Percentiles rank a stretch among this genome's conserved stretches.
Evolutionary conservation across 352 stramenopile genomes (phyloP).

Genomic region (Globisporangium cylindrosporum): DNA sequence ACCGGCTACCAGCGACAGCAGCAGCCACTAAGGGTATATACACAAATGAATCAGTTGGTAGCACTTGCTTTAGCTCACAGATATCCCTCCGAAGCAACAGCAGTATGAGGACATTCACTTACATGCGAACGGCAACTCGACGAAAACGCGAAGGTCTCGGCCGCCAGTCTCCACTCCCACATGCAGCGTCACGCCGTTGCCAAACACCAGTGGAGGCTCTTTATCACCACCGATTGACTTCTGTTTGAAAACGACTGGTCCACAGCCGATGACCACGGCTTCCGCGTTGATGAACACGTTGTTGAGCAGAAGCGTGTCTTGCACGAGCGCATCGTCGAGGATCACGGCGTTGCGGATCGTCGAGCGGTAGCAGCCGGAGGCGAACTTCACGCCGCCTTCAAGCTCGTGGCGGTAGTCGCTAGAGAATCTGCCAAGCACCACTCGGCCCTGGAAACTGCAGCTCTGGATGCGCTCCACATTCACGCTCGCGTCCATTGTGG

Average conservation of each 20-base stretch:
- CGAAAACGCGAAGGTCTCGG: slow-evolving; percentile 62
- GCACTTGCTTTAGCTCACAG: no score
- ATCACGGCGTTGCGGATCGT: slow-evolving; percentile 57
- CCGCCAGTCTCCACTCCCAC: slow-evolving; percentile 84
- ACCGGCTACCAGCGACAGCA: slow-evolving; percentile 37
- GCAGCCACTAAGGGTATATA: slow-evolving; percentile 28
- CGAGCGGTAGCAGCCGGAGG: slow-evolving; percentile 63
- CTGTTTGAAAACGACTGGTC: slow-evolving; percentile 39
- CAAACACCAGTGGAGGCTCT: slow-evolving; percentile 17
- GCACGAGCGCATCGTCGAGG: slow-evolving; percentile 74
- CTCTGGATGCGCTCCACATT: slow-evolving; percentile 45
- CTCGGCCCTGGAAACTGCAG: slow-evolving; percentile 63
- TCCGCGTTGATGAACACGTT: slow-evolving; percentile 42
- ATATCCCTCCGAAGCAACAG: not conserved
- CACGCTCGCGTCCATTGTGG: slow-evolving; percentile 17
- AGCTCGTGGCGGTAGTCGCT: slow-evolving; percentile 30
- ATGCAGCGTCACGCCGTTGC: slow-evolving; percentile 63
- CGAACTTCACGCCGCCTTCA: slow-evolving; percentile 51
- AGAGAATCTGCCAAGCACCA: slow-evolving; percentile 60
- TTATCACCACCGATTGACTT: not conserved
- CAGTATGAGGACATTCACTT: slow-evolving; percentile 8
- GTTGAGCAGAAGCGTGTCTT: slow-evolving; percentile 58
- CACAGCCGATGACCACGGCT: slow-evolving; percentile 65
- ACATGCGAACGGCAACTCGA: slow-evolving; percentile 67
- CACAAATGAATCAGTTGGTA: not conserved